Percentiles rank a stretch among this genome's conserved stretches.
phyloP scores from a whole-genome alignment of 1,139 yeast genomes.

The Geotrichum phurueaensis region DNA sequence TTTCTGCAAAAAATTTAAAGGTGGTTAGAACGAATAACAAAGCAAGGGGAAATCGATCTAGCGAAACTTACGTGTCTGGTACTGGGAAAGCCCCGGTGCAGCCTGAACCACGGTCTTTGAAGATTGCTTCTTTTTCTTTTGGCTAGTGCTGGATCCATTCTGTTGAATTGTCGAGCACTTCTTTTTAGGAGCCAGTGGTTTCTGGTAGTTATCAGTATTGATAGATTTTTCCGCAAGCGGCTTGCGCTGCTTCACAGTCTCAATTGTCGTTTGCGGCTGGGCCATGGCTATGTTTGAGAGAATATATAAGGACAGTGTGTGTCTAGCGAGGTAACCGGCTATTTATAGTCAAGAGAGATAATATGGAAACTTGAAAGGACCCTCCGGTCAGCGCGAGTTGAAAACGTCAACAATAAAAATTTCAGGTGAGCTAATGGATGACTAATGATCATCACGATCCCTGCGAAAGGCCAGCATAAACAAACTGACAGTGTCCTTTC shows the following conservation, averaged over 20 bases:
- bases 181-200: neutral
- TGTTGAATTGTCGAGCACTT: neutral
- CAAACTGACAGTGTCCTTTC: no score
- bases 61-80: conserved; percentile 3
- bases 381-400: neutral
- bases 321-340: neutral
- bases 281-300: neutral
- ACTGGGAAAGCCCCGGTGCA: neutral
- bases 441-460: no score
- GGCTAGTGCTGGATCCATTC: neutral
- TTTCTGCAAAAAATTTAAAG: neutral
- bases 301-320: neutral
- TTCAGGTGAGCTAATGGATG: neutral
- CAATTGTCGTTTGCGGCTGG: conserved; percentile 1
- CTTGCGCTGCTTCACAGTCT: neutral
- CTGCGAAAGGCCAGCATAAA: no score
- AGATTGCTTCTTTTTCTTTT: neutral
- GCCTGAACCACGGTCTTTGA: neutral
- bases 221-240: neutral
- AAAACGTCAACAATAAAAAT: neutral
- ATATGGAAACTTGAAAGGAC: neutral
- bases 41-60: neutral
- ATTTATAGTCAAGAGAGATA: neutral
- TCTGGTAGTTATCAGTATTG: neutral
- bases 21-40: neutral